These are phyloP conservation scores for Cucumis cinereus DNA, from an alignment of 306 rosid species.

Conservation along the genomic window DNA sequence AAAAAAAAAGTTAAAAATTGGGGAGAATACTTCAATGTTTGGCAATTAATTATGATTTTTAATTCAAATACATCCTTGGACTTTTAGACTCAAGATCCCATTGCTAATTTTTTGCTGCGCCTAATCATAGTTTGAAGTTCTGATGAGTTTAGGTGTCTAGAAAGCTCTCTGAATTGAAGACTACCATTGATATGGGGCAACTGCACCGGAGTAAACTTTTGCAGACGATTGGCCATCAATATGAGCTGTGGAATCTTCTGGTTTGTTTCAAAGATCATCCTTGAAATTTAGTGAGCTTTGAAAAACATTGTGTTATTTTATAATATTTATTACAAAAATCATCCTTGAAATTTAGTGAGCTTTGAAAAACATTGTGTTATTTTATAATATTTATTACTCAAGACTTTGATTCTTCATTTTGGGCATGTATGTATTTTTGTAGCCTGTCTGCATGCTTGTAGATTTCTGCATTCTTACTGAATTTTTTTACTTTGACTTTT, in stretches of 20 bases:
- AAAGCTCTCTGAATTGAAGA: constrained; percentile 66
- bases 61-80: not conserved
- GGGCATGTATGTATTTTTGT: not conserved
- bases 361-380: not conserved
- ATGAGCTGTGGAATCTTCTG: constrained; percentile 70
- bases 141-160: constrained; percentile 47
- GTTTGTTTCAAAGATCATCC: constrained; percentile 31
- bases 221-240: constrained; percentile 51
- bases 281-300: constrained; percentile 12
- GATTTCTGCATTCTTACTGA: constrained; percentile 11
- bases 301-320: not conserved
- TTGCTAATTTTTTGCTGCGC: not conserved
- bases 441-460: not conserved
- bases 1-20: not conserved
- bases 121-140: not conserved
- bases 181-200: constrained; percentile 61
- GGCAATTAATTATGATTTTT: not conserved
- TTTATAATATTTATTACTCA: not conserved
- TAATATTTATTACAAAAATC: constrained; percentile 27
- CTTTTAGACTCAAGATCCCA: not conserved
- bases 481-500: not conserved
- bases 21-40: not conserved
- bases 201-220: constrained; percentile 45
- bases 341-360: constrained; percentile 11
- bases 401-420: not conserved